These are phyloP conservation scores for Fusarium abutilonis DNA, from an alignment of 2,329 filamentous ascomycete species.

Conservation along the genomic window DNA sequence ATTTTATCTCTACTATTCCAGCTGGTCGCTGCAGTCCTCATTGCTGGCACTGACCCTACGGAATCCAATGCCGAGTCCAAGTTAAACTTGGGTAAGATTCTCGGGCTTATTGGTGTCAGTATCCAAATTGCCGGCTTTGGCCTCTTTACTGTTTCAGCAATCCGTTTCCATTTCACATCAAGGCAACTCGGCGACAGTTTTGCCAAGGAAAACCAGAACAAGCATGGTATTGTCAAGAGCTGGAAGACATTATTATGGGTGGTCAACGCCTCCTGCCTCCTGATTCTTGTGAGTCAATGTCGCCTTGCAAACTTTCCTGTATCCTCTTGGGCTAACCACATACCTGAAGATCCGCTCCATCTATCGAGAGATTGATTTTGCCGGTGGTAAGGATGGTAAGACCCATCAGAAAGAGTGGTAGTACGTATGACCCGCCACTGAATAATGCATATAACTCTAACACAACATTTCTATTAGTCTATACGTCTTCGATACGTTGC, in stretches of 20 bases:
- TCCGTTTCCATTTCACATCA: conserved; percentile 59
- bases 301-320: accelerated
- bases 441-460: accelerated
- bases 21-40: conserved; percentile 52
- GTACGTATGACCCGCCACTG: conserved; percentile 2
- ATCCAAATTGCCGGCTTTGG: conserved; percentile 59
- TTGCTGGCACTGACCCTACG: conserved; percentile 50
- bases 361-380: conserved; percentile 37
- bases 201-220: conserved; percentile 23
- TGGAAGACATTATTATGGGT: conserved; percentile 30
- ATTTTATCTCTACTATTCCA: conserved; percentile 53
- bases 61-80: conserved; percentile 47
- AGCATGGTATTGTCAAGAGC: conserved; percentile 20
- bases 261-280: conserved; percentile 31
- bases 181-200: conserved; percentile 22
- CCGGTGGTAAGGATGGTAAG: conserved; percentile 24
- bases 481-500: conserved; percentile 35
- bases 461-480: background rate
- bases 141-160: conserved; percentile 56
- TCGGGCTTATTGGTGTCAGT: conserved; percentile 37
- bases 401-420: conserved; percentile 39
- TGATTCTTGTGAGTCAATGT: conserved; percentile 27
- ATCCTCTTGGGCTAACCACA: background rate
- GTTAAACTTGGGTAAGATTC: conserved; percentile 28
- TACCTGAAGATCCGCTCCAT: conserved; percentile 30